Base-by-base conservation (phyloP, 2,329 filamentous ascomycete genomes). In the Dactylellina drechsleri region DNA sequence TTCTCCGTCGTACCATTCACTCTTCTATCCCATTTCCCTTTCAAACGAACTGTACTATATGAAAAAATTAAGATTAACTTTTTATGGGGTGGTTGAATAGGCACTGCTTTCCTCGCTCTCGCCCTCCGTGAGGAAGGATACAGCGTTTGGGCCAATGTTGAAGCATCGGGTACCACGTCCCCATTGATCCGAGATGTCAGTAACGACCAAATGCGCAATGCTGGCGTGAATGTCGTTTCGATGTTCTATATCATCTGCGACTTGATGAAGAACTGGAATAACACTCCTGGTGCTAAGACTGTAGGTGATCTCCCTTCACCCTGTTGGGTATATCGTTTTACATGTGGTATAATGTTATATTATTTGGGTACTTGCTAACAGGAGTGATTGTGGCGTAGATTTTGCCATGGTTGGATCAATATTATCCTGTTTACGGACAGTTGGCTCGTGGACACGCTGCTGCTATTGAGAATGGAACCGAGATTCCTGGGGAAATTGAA, bases 41-140 rank as follows among this genome's bases (percentile, higher is more conserved):
- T 20, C 4, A n/a, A 15, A 53, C 23, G 1, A 26, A 4, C 13
- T 10, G 1, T 2, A 52, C 58, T 8, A 23, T 40, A 23, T 60
- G 70, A 36, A 36, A 8, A 2, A 23, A 4, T 5, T 36, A 36
- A 5, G 2, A 36, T 10, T 36, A 10, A 36, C 31, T 8, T 36
- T 4, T 10, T 36, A 18, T 1, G n/a, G 31, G 8, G n/a, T 18
- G 20, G 43, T 56, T 73, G 66, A 66, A 18, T 78, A 84, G 85
- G 85, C 85, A 91, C 89, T 20, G 84, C 90, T 0, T 92, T 92
- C 83, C 85, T 91, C 4, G 89, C 91, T 0, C 85, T 92, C n/a
- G 90, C 89, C 0, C 86, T 92, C 3, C 85, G 89, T 41, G 86
- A 88, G 13, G 89, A 87, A 50, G 91, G 90, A 26, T 93, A 92